These are phyloP conservation scores for Silybum marianum DNA, from an alignment of 129 eudicot genomes.

Conservation along the genomic window DNA sequence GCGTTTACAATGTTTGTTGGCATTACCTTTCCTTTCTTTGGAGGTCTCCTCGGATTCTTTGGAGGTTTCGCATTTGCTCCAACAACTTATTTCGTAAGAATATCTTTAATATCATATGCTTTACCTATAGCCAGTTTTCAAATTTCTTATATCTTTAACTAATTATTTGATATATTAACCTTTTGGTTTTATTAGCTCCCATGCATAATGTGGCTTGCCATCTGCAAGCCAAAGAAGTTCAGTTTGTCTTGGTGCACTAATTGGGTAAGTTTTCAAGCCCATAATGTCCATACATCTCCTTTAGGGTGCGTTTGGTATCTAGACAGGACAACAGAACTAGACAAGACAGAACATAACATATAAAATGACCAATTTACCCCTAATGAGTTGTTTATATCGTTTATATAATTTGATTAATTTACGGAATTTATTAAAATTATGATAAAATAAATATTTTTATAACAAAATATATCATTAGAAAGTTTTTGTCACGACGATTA, in stretches of 20 bases:
- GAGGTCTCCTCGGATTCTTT: slow-evolving; percentile 63
- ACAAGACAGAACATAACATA: no score
- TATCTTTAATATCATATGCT: not conserved
- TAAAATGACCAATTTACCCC: no score
- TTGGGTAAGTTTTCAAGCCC: slow-evolving; percentile 43
- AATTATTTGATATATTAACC: not conserved
- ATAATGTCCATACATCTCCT: not conserved
- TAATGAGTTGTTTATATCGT: no score
- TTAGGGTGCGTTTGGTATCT: no score
- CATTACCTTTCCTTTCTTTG: slow-evolving; percentile 65
- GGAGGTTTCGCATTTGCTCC: slow-evolving; percentile 77
- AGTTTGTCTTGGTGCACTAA: slow-evolving; percentile 69
- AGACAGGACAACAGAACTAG: no score
- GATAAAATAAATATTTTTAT: no score
- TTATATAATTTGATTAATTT: no score
- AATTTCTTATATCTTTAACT: not conserved
- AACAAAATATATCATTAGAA: no score
- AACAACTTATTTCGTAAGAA: slow-evolving; percentile 64
- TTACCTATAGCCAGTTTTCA: not conserved
- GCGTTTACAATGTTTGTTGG: slow-evolving; percentile 71
- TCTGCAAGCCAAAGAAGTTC: slow-evolving; percentile 66
- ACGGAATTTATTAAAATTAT: no score
- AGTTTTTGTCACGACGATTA: no score
- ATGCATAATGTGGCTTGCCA: slow-evolving; percentile 74
- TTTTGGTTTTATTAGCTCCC: slow-evolving; percentile 50